Base-by-base conservation (phyloP, 2,329 filamentous ascomycete genomes). In the Cladophialophora bantiana region DNA sequence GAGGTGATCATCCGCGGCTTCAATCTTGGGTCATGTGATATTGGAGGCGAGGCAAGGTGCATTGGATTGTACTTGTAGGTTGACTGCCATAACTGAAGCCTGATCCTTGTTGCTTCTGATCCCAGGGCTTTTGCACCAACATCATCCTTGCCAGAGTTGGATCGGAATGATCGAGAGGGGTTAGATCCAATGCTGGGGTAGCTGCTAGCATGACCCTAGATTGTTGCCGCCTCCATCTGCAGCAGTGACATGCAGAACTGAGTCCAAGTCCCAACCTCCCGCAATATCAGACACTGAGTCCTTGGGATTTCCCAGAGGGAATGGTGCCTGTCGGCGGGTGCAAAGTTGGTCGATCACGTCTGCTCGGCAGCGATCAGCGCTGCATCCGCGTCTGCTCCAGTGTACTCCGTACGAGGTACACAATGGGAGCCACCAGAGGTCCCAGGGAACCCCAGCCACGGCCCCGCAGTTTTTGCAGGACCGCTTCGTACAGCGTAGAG, bases 101-200 rank as follows among this genome's bases (percentile, higher is more conserved):
- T 45, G 26, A 9, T 20, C 15, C 26, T 45, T 34, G 13, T 45
- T 32, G 40, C 7, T 13, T n/a, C 15, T 6, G 15, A 31, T 15
- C 34, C 31, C 15, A 38, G 10, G 26, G 52, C 7, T 34, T 26
- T 34, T 1, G 10, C 50, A 38, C 15, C 15, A 45, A 40, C 42
- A 55, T 56, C 13, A 18, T 20, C 18, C 31, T 15, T 56, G 35
- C 36, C 48, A 36, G 50, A 55, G 50, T 31, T 20, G 36, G 50
- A 36, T 53, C 59, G 59, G 59, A 61, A 32, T 48, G 15, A 34
- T 36, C 26, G 26, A 34, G n/a, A 26, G 36, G 55, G 42, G 13
- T 34, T 50, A 56, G 52, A 56, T 56, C 50, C 26, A 9, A 38
- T 42, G 32, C 48, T 18, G 18, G 31, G 48, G 34, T 38, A 20